phyloP scores from a whole-genome alignment of 208 protist genomes.

The Trypanosoma platydactyli region DNA sequence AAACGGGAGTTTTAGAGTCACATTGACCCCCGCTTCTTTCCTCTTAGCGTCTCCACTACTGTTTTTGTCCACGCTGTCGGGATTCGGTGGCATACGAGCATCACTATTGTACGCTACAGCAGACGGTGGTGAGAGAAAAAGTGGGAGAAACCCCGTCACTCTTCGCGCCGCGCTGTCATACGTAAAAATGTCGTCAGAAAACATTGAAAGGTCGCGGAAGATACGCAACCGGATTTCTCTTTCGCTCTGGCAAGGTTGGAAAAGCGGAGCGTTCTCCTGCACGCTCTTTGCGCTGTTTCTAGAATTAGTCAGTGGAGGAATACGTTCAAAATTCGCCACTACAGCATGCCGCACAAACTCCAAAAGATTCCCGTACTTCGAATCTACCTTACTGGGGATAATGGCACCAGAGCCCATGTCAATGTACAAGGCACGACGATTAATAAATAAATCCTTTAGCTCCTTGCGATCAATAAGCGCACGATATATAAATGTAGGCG shows the following conservation, averaged over 20 bases:
- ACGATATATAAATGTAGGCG: conserved; percentile 8
- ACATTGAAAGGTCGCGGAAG: conserved; percentile 17
- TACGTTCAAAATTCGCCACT: conserved; percentile 53
- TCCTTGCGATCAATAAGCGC: conserved; percentile 48
- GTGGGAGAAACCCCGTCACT: conserved; percentile 15
- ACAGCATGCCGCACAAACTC: conserved; percentile 53
- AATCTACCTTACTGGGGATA: conserved; percentile 47
- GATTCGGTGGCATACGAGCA: background rate
- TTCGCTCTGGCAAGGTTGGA: background rate
- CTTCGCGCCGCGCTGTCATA: conserved; percentile 9
- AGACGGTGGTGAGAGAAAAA: background rate
- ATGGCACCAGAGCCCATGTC: conserved; percentile 65
- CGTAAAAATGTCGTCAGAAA: conserved; percentile 20
- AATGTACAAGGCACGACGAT: conserved; percentile 66
- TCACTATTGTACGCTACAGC: background rate
- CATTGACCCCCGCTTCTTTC: background rate
- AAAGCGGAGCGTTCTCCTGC: conserved; percentile 14
- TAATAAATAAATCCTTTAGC: conserved; percentile 52
- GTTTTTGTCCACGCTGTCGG: background rate
- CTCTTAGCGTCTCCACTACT: background rate
- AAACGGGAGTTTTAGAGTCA: conserved; percentile 16
- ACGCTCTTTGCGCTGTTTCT: background rate
- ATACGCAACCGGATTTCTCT: conserved; percentile 8
- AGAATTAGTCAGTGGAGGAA: conserved; percentile 47
- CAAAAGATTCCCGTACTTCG: conserved; percentile 19